Conservation (phyloP, 2,329 filamentous ascomycete species). For the Penicillium fuscoglaucum region DNA sequence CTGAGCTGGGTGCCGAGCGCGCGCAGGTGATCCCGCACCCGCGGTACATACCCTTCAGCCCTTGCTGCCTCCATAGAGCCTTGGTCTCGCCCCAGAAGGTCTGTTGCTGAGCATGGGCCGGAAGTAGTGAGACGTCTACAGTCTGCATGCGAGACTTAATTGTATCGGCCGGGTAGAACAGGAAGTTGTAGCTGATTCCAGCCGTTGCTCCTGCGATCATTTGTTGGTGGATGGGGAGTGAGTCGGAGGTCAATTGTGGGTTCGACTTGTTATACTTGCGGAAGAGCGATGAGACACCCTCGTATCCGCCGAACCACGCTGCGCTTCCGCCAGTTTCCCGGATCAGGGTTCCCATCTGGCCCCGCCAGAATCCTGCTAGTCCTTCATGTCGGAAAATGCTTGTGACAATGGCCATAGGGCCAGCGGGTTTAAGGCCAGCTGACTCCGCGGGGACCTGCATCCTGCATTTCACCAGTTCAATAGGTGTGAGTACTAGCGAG, state of each 20-base stretch:
- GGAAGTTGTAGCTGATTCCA: conserved; percentile 92
- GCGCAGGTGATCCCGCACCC: conserved; percentile 92
- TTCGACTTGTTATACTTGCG: conserved; percentile 48
- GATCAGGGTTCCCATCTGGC: conserved; percentile 88
- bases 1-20: conserved; percentile 89
- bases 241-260: conserved; percentile 40
- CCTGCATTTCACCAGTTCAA: conserved; percentile 97
- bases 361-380: conserved; percentile 86
- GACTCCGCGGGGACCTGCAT: conserved; percentile 72
- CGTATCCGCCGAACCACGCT: conserved; percentile 93
- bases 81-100: conserved; percentile 72
- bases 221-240: conserved; percentile 80
- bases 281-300: conserved; percentile 73
- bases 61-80: conserved; percentile 77
- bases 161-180: conserved; percentile 96
- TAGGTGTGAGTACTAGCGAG: conserved; percentile 85
- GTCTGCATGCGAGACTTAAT: conserved; percentile 98
- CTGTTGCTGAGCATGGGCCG: conserved; percentile 53
- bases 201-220: conserved; percentile 83
- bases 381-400: conserved; percentile 83
- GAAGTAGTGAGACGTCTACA: conserved; percentile 56
- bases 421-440: conserved; percentile 50
- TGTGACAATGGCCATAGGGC: conserved; percentile 69
- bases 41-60: conserved; percentile 81
- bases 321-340: conserved; percentile 90